A percentile compares a stretch with the other conserved stretches of the same genome.
Conservation (phyloP, 306 rosid genomes). For the Vigna reflexopilosa region DNA sequence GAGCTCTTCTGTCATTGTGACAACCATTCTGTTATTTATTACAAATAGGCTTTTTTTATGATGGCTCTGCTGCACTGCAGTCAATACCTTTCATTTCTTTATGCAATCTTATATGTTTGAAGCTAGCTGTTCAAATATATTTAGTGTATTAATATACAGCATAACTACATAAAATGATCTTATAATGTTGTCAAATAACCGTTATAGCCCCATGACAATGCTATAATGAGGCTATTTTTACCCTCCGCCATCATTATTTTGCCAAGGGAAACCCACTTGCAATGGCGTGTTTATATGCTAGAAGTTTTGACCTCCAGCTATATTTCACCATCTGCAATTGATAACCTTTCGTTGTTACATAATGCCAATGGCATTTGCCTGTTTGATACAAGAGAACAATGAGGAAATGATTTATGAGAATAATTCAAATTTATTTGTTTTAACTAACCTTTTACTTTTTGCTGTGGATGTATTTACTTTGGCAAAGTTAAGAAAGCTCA, state of each 20-base stretch:
- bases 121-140: constrained; percentile 20
- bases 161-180: not conserved
- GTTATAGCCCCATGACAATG: too few species aligned
- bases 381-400: not conserved
- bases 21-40: constrained; percentile 13
- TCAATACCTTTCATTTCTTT: not conserved
- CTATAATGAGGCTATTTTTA: not conserved
- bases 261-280: not conserved
- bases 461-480: not conserved
- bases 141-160: not conserved
- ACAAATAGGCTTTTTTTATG: constrained; percentile 24
- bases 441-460: not conserved
- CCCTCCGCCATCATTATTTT: not conserved
- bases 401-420: constrained; percentile 12
- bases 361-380: constrained; percentile 3
- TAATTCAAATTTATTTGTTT: not conserved
- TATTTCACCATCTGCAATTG: not conserved
- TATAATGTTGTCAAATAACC: too few species aligned
- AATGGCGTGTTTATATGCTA: not conserved
- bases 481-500: not conserved
- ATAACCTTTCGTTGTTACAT: not conserved
- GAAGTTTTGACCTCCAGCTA: not conserved
- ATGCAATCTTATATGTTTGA: constrained; percentile 27
- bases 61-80: constrained; percentile 25
- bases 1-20: not conserved